Conservation (phyloP, 225 moss, liverwort and hornwort genomes). For the Bryoerythrophyllum caledonicum region DNA sequence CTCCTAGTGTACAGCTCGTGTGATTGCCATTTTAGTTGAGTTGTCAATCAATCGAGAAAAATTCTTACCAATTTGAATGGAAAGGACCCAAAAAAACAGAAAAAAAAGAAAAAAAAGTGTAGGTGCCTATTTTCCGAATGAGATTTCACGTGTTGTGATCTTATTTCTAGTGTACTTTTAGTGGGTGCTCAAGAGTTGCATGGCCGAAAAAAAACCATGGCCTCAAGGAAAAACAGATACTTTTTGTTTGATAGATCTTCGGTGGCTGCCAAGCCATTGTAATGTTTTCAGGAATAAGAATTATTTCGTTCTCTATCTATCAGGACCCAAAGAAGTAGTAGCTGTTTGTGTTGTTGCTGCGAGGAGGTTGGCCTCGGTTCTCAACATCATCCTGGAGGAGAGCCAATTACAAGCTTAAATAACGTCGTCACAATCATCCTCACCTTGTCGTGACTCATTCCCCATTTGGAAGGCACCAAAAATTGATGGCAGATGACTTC, state of each 20-base stretch:
- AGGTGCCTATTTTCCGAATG: constrained; percentile 1
- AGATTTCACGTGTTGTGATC: constrained; percentile 6
- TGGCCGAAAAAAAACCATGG: constrained; percentile 1
- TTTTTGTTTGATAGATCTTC: constrained; percentile 7
- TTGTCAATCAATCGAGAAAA: constrained; percentile 19
- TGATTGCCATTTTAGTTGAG: background rate
- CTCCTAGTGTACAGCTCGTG: constrained; percentile 15
- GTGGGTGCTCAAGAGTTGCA: background rate
- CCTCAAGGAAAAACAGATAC: background rate
- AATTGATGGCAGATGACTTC: background rate
- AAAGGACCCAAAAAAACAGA: background rate
- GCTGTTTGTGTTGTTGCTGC: background rate
- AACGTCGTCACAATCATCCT: background rate
- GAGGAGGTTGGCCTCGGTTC: background rate
- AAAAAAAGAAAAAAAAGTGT: background rate
- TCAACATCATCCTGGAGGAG: background rate
- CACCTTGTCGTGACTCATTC: background rate
- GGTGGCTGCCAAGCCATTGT: constrained; percentile 12
- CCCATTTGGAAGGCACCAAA: background rate
- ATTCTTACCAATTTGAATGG: constrained; percentile 19
- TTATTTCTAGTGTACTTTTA: background rate
- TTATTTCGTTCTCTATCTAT: background rate
- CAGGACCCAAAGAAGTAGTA: background rate
- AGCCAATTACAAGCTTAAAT: background rate
- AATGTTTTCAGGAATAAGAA: background rate